Base-by-base conservation (phyloP, 768 basidiomycete species). In the Suillus hirtellus region DNA sequence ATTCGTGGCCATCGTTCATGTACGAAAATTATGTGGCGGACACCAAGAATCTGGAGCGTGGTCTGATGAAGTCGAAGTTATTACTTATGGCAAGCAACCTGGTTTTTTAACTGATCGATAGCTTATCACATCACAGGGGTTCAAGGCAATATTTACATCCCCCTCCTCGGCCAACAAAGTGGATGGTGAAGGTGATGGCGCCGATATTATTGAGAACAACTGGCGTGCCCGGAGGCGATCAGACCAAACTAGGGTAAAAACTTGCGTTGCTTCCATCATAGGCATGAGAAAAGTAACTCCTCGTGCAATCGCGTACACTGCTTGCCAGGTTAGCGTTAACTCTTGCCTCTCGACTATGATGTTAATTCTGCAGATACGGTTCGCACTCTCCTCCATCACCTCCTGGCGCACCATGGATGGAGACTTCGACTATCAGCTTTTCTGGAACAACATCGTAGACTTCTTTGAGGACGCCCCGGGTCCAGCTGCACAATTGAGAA, bases 61-160 rank as follows among this genome's bases (percentile, higher is more conserved):
- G 47, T 47, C 11, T 47, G 12, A 47, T 47, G 47, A 47, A 47
- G 21, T 47, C 21, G 2, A 47, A 47, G 12, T 6, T 47, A 24
- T 24, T 21, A 14, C 3, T 47, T 24, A 47, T 47, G 47, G 47
- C 24, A 21, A 47, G 47, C 21, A 24, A 9, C 47, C 21, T 47
- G 5, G 2, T 47, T 47, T 47, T 47, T 24, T 6, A 12, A 47
- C 47, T 14, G 21, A 47, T 14, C 7, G 5, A 24, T 24, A 47
- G 6, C 3, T 24, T 0, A 14, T 47, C 21, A 2, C 47, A 47
- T 47, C 10, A 1, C 21, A 70, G 72, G 60, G 63, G 1, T 69
- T 65, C 38, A 61, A 62, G 42, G 50, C 38, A 3, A 64, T 71
- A 2, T 70, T 71, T 34, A 70, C 67, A 0, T 67, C 65, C 5